Evolutionary conservation across 306 rosid genomes (phyloP).

Genomic region (Vigna reflexopilosa): DNA sequence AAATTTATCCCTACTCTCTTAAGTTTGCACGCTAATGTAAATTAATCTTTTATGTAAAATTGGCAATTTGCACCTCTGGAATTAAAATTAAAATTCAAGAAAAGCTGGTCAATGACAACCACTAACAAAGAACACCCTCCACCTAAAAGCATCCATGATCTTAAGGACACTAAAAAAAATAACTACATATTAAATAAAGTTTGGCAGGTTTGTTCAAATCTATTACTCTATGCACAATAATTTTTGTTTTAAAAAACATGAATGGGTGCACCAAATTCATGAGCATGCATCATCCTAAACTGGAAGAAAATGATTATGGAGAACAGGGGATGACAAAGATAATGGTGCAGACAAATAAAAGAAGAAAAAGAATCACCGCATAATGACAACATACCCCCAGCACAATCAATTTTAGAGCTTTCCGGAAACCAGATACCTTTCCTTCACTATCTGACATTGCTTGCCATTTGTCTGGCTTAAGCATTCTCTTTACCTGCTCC

Average conservation of each 20-base stretch:
- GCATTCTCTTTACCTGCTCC: slow-evolving; percentile 84
- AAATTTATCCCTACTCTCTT: background rate
- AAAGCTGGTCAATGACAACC: slow-evolving; percentile 12
- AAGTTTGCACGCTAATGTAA: background rate
- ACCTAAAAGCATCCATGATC: background rate
- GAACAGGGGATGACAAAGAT: slow-evolving; percentile 4
- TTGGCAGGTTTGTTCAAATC: slow-evolving; percentile 2
- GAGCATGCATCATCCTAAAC: slow-evolving; percentile 28
- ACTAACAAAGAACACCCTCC: background rate
- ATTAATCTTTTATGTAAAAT: background rate
- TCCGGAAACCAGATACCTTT: slow-evolving; percentile 73
- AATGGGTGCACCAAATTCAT: slow-evolving; percentile 21
- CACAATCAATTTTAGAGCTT: slow-evolving; percentile 82
- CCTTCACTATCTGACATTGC: slow-evolving; percentile 85
- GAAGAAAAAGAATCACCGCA: background rate
- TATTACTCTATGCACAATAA: slow-evolving; percentile 1
- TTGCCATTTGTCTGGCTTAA: slow-evolving; percentile 90
- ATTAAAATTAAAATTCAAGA: slow-evolving; percentile 11
- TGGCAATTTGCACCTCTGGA: background rate
- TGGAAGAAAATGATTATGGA: slow-evolving; percentile 21
- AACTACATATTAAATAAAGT: background rate
- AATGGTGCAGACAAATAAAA: slow-evolving; percentile 11
- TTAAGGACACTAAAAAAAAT: background rate
- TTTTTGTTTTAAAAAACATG: slow-evolving; percentile 24
- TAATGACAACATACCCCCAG: slow-evolving; percentile 76